Percentiles rank a stretch among this genome's conserved stretches.
Conservation (phyloP, 306 rosid genomes). For the Pyrus bretschneideri region DNA sequence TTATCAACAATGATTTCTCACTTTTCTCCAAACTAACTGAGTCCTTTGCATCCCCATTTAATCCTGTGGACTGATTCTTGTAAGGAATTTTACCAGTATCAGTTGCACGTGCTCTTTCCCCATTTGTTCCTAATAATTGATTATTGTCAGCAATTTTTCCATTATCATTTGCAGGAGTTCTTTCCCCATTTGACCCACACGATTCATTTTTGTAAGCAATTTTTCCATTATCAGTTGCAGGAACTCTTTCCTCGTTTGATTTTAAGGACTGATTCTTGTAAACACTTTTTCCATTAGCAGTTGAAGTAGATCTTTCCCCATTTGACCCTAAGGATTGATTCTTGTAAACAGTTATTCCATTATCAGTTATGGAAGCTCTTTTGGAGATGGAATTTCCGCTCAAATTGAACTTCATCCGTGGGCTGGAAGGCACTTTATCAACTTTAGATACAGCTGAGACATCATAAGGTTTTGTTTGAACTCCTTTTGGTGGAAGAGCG, state of each 20-base stretch:
- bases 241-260: background rate
- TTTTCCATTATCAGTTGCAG: background rate
- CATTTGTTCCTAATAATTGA: background rate
- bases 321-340: constrained; percentile 31
- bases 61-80: background rate
- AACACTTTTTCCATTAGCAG: background rate
- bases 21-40: constrained; percentile 38
- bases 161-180: background rate
- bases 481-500: constrained; percentile 37
- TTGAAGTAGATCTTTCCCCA: background rate
- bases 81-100: background rate
- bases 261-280: background rate
- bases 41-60: constrained; percentile 41
- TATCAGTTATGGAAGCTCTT: constrained; percentile 36
- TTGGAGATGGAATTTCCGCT: constrained; percentile 48
- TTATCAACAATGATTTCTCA: constrained; percentile 35
- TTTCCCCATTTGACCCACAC: background rate
- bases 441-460: constrained; percentile 33
- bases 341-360: constrained; percentile 48
- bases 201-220: background rate
- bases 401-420: constrained; percentile 47
- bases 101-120: background rate
- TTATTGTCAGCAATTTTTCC: background rate
- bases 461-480: constrained; percentile 36
- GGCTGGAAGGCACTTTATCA: constrained; percentile 43